phyloP scores from a whole-genome alignment of 371 early-diverging fungal genomes.

The Mortierella sp. region DNA sequence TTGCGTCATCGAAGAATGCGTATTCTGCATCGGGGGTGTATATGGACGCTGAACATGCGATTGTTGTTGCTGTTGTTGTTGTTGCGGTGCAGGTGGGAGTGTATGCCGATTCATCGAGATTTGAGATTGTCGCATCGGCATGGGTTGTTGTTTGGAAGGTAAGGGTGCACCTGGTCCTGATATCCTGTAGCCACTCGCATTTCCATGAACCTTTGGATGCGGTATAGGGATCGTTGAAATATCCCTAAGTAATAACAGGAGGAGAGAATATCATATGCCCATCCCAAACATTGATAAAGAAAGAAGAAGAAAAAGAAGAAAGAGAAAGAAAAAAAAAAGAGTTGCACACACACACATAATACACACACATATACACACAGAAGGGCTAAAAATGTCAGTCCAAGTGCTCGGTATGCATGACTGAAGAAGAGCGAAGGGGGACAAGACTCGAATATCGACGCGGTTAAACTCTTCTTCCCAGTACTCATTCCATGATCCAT shows the following conservation, averaged over 20 bases:
- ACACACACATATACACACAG: no score
- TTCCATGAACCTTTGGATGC: conserved; percentile 15
- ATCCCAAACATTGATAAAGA: not conserved
- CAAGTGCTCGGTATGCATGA: not conserved
- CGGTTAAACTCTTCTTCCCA: no score
- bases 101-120: not conserved
- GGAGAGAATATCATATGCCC: no score
- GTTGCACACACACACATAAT: no score
- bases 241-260: conserved; percentile 7
- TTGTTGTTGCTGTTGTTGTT: conserved; percentile 10
- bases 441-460: no score
- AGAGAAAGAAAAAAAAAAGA: no score
- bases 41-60: conserved; percentile 11
- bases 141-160: conserved; percentile 1
- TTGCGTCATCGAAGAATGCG: not conserved
- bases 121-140: not conserved
- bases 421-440: not conserved
- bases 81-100: not conserved
- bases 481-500: no score
- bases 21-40: not conserved
- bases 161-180: conserved; percentile 5
- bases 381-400: no score
- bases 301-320: not conserved
- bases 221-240: conserved; percentile 35
- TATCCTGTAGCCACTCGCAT: conserved; percentile 22